Percentiles rank a stretch among this genome's conserved stretches.
Conservation (phyloP, 352 stramenopile genomes). For the Globisporangium paroecandrum region DNA sequence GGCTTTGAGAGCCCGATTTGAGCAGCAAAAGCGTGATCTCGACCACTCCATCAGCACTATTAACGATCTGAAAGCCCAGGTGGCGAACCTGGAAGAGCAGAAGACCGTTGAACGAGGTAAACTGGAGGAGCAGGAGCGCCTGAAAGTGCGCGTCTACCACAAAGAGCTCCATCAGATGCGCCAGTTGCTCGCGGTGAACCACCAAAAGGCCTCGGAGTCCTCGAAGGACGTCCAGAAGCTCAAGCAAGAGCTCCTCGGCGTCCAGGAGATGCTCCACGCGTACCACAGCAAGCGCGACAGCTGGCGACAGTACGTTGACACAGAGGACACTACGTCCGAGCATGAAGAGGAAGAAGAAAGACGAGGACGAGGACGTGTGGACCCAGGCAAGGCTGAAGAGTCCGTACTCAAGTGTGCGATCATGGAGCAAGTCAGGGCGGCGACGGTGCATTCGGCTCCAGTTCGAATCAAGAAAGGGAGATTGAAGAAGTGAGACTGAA, state of each 20-base stretch:
- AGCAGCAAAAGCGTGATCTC: slow-evolving; percentile 19
- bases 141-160: slow-evolving; percentile 19
- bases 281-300: slow-evolving; percentile 21
- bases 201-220: slow-evolving; percentile 42
- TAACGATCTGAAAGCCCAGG: slow-evolving; percentile 16
- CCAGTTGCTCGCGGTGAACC: slow-evolving; percentile 43
- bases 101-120: not conserved
- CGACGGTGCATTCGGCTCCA: not conserved
- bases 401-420: slow-evolving; percentile 37
- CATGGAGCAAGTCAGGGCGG: slow-evolving; percentile 36
- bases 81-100: not conserved
- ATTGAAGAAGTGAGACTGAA: slow-evolving; percentile 1
- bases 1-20: slow-evolving; percentile 15
- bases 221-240: slow-evolving; percentile 47
- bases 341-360: slow-evolving; percentile 11
- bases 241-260: slow-evolving; percentile 42
- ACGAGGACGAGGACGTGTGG: not conserved
- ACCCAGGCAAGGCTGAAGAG: slow-evolving; percentile 24
- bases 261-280: slow-evolving; percentile 44
- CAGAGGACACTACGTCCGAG: slow-evolving; percentile 9
- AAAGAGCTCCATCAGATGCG: slow-evolving; percentile 43
- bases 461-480: not conserved
- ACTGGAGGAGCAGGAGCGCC: slow-evolving; percentile 18
- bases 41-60: slow-evolving; percentile 10
- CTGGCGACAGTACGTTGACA: slow-evolving; percentile 1